Base-by-base conservation (phyloP, 306 rosid genomes). In the Astragalus glycyphyllos region DNA sequence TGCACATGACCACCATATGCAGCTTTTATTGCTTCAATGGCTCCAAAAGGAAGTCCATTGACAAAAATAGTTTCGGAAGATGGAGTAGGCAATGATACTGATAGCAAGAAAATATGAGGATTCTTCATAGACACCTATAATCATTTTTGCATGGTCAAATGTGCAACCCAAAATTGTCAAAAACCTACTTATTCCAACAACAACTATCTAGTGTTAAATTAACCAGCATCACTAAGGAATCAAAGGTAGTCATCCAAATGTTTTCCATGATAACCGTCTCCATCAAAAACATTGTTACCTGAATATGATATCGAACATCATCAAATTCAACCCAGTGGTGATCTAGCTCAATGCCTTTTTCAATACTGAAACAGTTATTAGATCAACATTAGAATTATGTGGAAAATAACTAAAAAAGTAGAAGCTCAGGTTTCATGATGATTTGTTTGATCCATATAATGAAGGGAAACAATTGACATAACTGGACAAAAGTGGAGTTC, bases 291-390 rank as follows among this genome's bases (percentile, higher is more conserved):
- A 1, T 16, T 11, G 32, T 70, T 68, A 88, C 98, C 96, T 90
- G 98, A 75, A 89, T 68, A 83, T 94, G 98, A 81, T 84, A 94
- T 70, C 98, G 90, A 46, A 91, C 86, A 84, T 94, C 97, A 63
- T 83, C 91, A 84, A 94, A 94, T 83, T 94, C 97, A 62, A 92
- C 90, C 98, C 97, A 91, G 51, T 89, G 87, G 86, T 75, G 93
- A 85, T 94, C 98, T 66, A 89, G 69, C 69, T 94, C 98, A 73
- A 89, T 84, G 5, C 86, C 90, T 48, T 94, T 94, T 53, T 94
- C 96, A 60, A 94, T 82, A 84, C 98, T 94, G 71, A 49, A 79
- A 76, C 46, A 44, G 71, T 48, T 29, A 78, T 34, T 42, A 42
- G 8, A 42, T 13, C 34, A 32, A 54, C 13, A 66, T 79, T 42